Base-by-base conservation (phyloP, 306 rosid species). In the Cercis canadensis region DNA sequence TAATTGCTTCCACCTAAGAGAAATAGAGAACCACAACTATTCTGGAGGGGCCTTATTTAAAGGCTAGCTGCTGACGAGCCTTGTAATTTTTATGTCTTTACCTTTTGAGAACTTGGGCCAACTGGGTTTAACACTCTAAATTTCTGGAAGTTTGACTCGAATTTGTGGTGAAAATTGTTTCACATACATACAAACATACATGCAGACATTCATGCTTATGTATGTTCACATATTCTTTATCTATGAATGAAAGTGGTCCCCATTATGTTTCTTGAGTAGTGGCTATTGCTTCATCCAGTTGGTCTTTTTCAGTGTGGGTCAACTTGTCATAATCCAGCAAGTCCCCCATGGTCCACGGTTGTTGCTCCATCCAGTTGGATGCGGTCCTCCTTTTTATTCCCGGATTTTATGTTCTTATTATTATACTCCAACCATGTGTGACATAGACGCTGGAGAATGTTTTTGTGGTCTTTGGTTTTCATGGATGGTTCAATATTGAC, bases 291-390 rank as follows among this genome's bases (percentile, higher is more conserved):
- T 24, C 29, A 31, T 53, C 12, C 36, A 44, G 75, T 18, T 36
- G 32, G 69, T 72, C 76, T 47, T 36, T 33, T 55, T 76, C 79
- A 72, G n/a, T 15, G 79, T 67, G 70, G 79, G 82, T 76, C 79
- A 41, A 44, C 17, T 24, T 54, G 70, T 56, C 73, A 46, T 72
- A 45, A 39, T 62, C 59, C 34, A 29, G 54, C 60, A n/a, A 61
- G 37, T 57, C 36, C 29, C 46, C 50, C 8, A 11, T 47, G 67
- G 78, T 58, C n/a, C 40, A 33, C 50, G 68, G 36, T 11, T 4
- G 16, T n/a, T 18, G 49, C 41, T 29, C 59, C 40, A 9, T 61
- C 37, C 62, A 77, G 41, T 70, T 70, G 81, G 47, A 62, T 57
- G 67, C 17, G 45, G 76, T 62, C 76, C 77, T 16, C 47, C 68